phyloP scores from a whole-genome alignment of 1,284 basidiomycete genomes.

The Wallemia mellicola region DNA sequence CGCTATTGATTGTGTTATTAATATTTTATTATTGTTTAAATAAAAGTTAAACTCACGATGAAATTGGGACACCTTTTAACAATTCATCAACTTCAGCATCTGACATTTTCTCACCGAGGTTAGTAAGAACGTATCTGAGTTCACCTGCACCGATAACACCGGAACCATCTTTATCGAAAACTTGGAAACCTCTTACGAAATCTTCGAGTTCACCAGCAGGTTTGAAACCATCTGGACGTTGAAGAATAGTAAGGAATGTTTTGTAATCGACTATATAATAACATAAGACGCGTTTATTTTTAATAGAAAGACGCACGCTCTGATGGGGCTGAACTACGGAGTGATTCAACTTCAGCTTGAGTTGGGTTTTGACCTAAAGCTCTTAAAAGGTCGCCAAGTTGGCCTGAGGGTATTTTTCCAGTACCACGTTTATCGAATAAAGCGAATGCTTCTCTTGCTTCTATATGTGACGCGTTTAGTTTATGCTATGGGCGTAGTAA shows the following conservation, averaged over 20 bases:
- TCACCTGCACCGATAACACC: slow-evolving; percentile 79
- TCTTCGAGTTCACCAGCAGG: slow-evolving; percentile 60
- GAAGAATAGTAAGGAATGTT: slow-evolving; percentile 65
- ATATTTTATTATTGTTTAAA: slow-evolving; percentile 1
- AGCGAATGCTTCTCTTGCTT: slow-evolving; percentile 88
- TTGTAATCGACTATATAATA: slow-evolving; percentile 45
- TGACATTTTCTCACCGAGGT: slow-evolving; percentile 86
- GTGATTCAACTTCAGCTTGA: slow-evolving; percentile 70
- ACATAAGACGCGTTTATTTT: slow-evolving; percentile 7
- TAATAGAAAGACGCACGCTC: slow-evolving; percentile 28
- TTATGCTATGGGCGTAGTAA: not conserved
- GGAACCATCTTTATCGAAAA: slow-evolving; percentile 94
- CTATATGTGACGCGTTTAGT: slow-evolving; percentile 17
- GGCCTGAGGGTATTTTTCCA: slow-evolving; percentile 58
- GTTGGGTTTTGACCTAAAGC: slow-evolving; percentile 95
- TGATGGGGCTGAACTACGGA: slow-evolving; percentile 37
- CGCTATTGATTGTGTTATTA: slow-evolving; percentile 22
- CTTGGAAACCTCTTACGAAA: slow-evolving; percentile 95
- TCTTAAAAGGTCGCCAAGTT: slow-evolving; percentile 75
- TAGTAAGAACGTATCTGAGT: slow-evolving; percentile 78
- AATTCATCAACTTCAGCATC: slow-evolving; percentile 96
- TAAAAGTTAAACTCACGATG: slow-evolving; percentile 26
- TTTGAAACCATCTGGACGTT: slow-evolving; percentile 86
- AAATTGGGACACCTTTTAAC: slow-evolving; percentile 72
- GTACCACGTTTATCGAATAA: slow-evolving; percentile 93